phyloP scores from a whole-genome alignment of 345 rosid species.

The Crucihimalaya himalaica region DNA sequence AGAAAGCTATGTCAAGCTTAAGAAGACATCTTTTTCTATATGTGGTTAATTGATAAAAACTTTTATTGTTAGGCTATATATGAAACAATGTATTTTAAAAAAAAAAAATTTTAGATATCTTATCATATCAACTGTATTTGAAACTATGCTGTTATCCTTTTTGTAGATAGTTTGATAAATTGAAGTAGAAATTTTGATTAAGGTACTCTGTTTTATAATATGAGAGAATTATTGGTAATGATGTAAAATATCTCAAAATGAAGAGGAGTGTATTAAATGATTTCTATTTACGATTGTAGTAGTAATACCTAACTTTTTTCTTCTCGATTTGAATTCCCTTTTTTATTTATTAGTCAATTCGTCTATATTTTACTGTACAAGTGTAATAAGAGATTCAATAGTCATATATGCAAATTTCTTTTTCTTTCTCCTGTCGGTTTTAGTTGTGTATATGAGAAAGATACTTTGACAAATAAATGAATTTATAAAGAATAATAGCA shows the following conservation, averaged over 20 bases:
- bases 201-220: not conserved
- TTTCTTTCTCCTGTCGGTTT: not conserved
- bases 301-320: not conserved
- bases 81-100: too few relatives aligned
- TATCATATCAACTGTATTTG: too few relatives aligned
- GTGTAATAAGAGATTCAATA: not conserved
- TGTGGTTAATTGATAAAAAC: not conserved
- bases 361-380: not conserved
- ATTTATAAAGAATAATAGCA: not conserved
- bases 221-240: not conserved
- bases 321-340: not conserved
- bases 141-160: too few relatives aligned
- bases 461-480: not conserved
- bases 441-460: not conserved
- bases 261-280: too few relatives aligned
- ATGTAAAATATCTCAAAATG: not conserved
- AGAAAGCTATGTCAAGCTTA: conserved; percentile 59
- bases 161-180: too few relatives aligned
- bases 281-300: too few relatives aligned
- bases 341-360: not conserved
- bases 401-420: not conserved
- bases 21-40: not conserved
- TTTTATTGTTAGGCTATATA: too few relatives aligned
- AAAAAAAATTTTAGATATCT: too few relatives aligned
- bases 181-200: not conserved